A percentile compares a stretch with the other conserved stretches of the same genome.
Conservation (phyloP, 768 basidiomycete genomes). For the Russula olivacea region DNA sequence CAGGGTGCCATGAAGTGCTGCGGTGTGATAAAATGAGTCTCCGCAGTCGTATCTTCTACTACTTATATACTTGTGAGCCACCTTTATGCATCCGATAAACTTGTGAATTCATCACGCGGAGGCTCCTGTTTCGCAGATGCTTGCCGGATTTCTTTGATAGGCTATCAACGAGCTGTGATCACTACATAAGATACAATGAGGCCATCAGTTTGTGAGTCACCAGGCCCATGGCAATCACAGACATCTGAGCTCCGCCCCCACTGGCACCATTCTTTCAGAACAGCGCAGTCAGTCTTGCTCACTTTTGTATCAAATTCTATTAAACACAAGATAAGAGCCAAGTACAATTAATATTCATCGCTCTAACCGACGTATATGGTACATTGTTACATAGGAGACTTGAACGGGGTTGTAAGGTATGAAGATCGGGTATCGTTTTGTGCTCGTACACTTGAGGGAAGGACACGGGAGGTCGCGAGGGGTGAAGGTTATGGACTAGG, state of each 20-base stretch:
- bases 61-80: neutral
- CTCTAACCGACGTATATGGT: constrained; percentile 14
- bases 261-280: neutral
- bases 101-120: neutral
- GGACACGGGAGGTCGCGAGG: neutral
- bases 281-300: neutral
- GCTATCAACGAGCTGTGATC: too few species aligned
- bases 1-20: constrained; percentile 6
- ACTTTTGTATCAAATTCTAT: neutral
- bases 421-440: constrained; percentile 9
- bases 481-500: constrained; percentile 2
- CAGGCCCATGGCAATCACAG: neutral
- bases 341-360: constrained; percentile 8
- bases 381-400: constrained; percentile 5
- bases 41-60: constrained; percentile 9
- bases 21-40: neutral
- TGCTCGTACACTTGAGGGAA: constrained; percentile 1
- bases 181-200: neutral
- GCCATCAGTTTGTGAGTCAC: neutral
- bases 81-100: too few species aligned
- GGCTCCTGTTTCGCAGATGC: neutral
- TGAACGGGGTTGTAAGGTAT: constrained; percentile 13
- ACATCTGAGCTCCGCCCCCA: neutral
- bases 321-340: neutral
- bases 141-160: neutral